These are phyloP conservation scores for Arctium lappa DNA, from an alignment of 129 eudicot genomes.

Conservation along the genomic window DNA sequence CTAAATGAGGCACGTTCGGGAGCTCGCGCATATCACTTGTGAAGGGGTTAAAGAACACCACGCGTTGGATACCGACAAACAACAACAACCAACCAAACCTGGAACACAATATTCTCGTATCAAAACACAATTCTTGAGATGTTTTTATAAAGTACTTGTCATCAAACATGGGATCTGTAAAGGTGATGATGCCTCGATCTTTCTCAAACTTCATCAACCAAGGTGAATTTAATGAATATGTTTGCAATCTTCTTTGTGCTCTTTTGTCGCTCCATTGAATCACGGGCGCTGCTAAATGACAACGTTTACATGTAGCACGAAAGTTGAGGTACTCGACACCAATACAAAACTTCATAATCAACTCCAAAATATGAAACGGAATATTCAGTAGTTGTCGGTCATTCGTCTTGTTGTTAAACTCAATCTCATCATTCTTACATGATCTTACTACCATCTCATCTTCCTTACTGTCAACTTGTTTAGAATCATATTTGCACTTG, in stretches of 20 bases:
- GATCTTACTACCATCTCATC: neutral
- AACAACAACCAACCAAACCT: neutral
- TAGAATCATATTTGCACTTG: neutral
- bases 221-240: slow-evolving; percentile 13
- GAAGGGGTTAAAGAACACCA: slow-evolving; percentile 22
- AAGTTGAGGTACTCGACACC: slow-evolving; percentile 20
- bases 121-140: neutral
- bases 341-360: neutral
- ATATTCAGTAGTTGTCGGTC: neutral
- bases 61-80: neutral
- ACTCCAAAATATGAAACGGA: neutral
- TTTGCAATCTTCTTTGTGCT: slow-evolving; percentile 7
- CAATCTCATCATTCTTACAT: neutral
- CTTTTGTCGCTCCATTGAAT: neutral
- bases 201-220: slow-evolving; percentile 21
- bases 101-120: neutral
- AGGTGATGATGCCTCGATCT: neutral
- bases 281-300: neutral
- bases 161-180: slow-evolving; percentile 20
- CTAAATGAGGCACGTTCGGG: neutral
- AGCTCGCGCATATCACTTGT: slow-evolving; percentile 9
- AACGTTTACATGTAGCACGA: slow-evolving; percentile 9
- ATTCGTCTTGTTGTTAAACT: neutral
- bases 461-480: neutral
- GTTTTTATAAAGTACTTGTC: slow-evolving; percentile 6